Base-by-base conservation (phyloP, 1,284 basidiomycete species). In the Coniferiporia weirii region DNA sequence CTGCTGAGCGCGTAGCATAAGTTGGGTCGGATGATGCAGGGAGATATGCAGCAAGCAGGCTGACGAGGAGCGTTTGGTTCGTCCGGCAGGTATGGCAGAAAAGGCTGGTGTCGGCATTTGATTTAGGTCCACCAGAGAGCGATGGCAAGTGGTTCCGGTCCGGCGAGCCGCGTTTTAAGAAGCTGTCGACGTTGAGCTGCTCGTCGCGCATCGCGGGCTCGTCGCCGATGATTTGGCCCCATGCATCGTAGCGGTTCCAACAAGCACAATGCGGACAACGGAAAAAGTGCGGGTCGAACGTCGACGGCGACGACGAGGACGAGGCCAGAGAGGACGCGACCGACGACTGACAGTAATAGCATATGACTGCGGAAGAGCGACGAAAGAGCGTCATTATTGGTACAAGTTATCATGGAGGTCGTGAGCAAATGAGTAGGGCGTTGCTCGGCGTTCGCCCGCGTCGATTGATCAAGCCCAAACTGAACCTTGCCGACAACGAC, bases 171-270 rank as follows among this genome's bases (percentile, higher is more conserved):
- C 92, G 78, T 66, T 80, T 84, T 0, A 85, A 79, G 70, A 94
- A 95, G 0, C 89, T 89, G 13, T 67, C 70, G 0, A 72, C 65
- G 69, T 95, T 95, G 60, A 93, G 66, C 1, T 76, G 72, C 65
- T 90, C 82, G 63, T 92, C 83, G 66, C 90, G 84, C 89, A 93
- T 94, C 0, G 91, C 91, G n/a, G 92, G 88, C 58, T 92, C 85
- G 64, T 93, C 87, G 1, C 89, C 90, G 43, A 87, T 67, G 63
- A 95, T 90, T 63, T 90, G 82, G 34, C 91, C 93, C 17, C 74
- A 71, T 20, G 75, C 69, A 66, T 89, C 83, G 68, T 82, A 90
- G 52, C 83, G 79, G 69, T 91, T 91, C 83, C 81, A 83, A 66
- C 86, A 89, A 36, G 72, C 72, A 66, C 89, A 91, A n/a, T 79